phyloP scores from a whole-genome alignment of 495 filamentous ascomycete species.

The Podospora australis region DNA sequence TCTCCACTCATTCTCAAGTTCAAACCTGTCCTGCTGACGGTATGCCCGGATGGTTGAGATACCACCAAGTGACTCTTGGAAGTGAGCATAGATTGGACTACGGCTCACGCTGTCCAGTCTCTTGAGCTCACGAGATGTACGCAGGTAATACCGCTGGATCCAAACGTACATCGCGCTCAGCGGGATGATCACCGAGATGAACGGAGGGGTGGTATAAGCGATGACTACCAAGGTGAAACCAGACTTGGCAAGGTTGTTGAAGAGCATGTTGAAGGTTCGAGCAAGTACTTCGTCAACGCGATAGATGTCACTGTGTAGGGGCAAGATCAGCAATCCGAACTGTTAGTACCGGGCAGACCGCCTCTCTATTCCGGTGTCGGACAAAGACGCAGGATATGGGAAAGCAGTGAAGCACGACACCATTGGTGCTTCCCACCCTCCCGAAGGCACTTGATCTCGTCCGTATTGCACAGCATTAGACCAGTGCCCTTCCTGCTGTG shows the following conservation, averaged over 20 bases:
- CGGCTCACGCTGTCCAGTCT: constrained; percentile 90
- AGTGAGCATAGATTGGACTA: constrained; percentile 96
- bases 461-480: constrained; percentile 11
- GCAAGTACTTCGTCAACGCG: constrained; percentile 92
- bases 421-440: constrained; percentile 9
- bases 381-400: constrained; percentile 7
- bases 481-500: constrained; percentile 10
- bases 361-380: constrained; percentile 9
- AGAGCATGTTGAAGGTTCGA: constrained; percentile 87
- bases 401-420: constrained; percentile 12
- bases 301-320: constrained; percentile 72
- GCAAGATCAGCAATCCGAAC: constrained; percentile 23
- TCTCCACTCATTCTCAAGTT: constrained; percentile 93
- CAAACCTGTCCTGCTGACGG: constrained; percentile 78
- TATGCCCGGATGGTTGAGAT: constrained; percentile 98
- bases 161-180: constrained; percentile 77
- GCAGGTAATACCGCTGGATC: constrained; percentile 95
- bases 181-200: constrained; percentile 74
- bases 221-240: constrained; percentile 85
- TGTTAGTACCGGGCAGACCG: constrained; percentile 1
- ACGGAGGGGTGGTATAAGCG: constrained; percentile 70
- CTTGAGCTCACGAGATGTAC: constrained; percentile 93
- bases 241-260: constrained; percentile 79
- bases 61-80: constrained; percentile 93
- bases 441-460: constrained; percentile 16